Evolutionary conservation across 768 basidiomycete genomes (phyloP).

Genomic region (Aureoboletus auriporus): DNA sequence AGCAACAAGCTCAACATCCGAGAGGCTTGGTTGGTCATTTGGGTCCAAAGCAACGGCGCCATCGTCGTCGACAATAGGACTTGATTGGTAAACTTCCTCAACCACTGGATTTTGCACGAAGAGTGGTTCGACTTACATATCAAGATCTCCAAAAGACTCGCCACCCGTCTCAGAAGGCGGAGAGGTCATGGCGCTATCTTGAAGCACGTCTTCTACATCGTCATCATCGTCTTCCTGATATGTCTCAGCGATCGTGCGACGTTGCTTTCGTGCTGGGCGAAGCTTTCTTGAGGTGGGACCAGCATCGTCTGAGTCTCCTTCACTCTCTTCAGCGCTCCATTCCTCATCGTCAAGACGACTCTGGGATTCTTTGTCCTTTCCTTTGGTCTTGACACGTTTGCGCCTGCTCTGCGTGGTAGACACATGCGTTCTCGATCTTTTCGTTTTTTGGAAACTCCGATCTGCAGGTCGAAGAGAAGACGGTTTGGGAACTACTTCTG

Average conservation of each 20-base stretch:
- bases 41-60: neutral
- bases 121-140: conserved; percentile 3
- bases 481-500: conserved; percentile 19
- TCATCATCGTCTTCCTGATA: conserved; percentile 26
- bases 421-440: conserved; percentile 17
- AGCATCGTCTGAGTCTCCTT: conserved; percentile 13
- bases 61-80: neutral
- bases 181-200: conserved; percentile 17
- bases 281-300: conserved; percentile 10
- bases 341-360: conserved; percentile 25
- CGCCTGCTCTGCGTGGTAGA: conserved; percentile 9
- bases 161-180: neutral
- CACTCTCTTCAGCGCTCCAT: conserved; percentile 16
- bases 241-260: conserved; percentile 21
- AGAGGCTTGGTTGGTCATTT: neutral
- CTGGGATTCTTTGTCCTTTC: conserved; percentile 28
- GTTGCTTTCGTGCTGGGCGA: conserved; percentile 32
- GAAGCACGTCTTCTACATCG: conserved; percentile 1
- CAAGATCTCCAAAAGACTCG: neutral
- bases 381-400: conserved; percentile 40
- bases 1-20: conserved; percentile 38
- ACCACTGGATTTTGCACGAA: neutral
- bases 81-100: conserved; percentile 2
- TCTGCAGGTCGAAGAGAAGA: neutral
- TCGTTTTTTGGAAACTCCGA: conserved; percentile 8